These are phyloP conservation scores for Alternaria sp. DNA, from an alignment of 2,329 filamentous ascomycete species.

Conservation along the genomic window DNA sequence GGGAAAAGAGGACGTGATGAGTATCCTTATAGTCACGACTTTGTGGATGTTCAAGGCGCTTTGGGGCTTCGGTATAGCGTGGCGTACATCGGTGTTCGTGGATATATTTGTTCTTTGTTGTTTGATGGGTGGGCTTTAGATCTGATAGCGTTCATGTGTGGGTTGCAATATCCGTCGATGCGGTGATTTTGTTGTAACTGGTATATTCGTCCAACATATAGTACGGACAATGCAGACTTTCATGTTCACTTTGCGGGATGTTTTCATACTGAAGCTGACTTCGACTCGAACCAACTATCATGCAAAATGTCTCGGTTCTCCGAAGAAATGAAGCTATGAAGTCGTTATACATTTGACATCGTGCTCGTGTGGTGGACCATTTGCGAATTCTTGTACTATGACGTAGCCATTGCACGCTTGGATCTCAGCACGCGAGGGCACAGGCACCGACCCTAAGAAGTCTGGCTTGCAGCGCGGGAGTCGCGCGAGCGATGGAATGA, in stretches of 20 bases:
- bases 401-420: not conserved
- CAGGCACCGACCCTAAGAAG: not conserved
- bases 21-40: not conserved
- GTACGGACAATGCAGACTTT: not conserved
- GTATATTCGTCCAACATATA: not conserved
- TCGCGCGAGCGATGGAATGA: not conserved
- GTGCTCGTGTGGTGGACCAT: not conserved
- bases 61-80: not conserved
- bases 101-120: not conserved
- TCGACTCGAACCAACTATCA: not conserved
- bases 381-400: not conserved
- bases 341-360: not conserved
- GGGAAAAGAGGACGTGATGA: conserved; percentile 16
- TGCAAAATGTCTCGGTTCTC: not conserved
- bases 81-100: not conserved
- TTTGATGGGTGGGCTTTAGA: not conserved
- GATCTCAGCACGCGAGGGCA: not conserved
- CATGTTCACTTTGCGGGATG: not conserved
- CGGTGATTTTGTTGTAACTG: not conserved
- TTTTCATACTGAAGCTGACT: not conserved
- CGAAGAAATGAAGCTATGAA: not conserved
- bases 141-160: not conserved
- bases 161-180: not conserved
- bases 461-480: not conserved
- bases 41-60: not conserved